Evolutionary conservation across 495 filamentous ascomycete species (phyloP).

Genomic region (Talaromyces thailandensis): DNA sequence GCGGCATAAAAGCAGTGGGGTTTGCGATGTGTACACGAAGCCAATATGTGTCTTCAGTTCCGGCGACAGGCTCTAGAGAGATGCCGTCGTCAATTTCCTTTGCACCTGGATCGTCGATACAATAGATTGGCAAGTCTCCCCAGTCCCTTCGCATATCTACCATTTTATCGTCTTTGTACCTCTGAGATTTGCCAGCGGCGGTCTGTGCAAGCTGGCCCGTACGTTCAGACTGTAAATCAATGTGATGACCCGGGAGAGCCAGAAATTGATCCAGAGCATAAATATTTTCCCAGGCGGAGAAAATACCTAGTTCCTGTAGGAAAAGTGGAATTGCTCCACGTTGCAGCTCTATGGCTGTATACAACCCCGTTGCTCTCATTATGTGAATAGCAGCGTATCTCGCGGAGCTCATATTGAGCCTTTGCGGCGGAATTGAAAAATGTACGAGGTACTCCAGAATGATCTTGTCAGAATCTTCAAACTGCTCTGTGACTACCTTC

Average conservation of each 20-base stretch:
- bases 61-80: slow-evolving; percentile 59
- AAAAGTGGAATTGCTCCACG: slow-evolving; percentile 54
- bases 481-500: slow-evolving; percentile 24
- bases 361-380: slow-evolving; percentile 62
- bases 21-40: slow-evolving; percentile 89
- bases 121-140: slow-evolving; percentile 63
- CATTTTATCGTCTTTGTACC: slow-evolving; percentile 40
- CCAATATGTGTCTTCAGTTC: slow-evolving; percentile 56
- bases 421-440: slow-evolving; percentile 32
- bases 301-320: slow-evolving; percentile 77
- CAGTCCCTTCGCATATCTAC: slow-evolving; percentile 58
- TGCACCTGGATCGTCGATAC: slow-evolving; percentile 65
- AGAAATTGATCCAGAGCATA: slow-evolving; percentile 53
- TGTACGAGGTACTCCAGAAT: slow-evolving; percentile 65
- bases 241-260: slow-evolving; percentile 47
- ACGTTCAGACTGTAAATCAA: slow-evolving; percentile 24
- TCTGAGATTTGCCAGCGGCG: neutral
- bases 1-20: slow-evolving; percentile 70
- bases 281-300: slow-evolving; percentile 72
- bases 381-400: slow-evolving; percentile 60
- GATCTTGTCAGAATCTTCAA: slow-evolving; percentile 35
- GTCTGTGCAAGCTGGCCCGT: slow-evolving; percentile 25
- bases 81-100: slow-evolving; percentile 85
- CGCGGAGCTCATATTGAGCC: slow-evolving; percentile 46
- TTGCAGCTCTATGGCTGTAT: slow-evolving; percentile 49